phyloP scores from a whole-genome alignment of 257 asterid genomes.

The Nicotiana knightiana region DNA sequence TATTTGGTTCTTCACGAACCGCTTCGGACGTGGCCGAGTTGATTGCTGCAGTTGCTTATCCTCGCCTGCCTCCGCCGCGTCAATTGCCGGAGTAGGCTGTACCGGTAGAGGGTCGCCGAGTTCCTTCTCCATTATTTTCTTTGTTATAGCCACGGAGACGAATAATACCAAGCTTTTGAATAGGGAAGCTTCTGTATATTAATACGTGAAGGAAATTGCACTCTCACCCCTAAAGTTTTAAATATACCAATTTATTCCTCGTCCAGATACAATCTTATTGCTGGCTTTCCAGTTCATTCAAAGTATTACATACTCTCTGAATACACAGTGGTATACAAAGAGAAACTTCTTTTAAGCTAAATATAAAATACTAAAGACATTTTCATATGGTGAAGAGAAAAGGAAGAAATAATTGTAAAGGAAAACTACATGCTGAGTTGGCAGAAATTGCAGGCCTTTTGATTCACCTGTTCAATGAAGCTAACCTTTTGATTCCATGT shows the following conservation, averaged over 20 bases:
- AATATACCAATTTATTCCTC: too few species aligned
- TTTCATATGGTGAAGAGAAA: too few species aligned
- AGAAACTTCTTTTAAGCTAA: too few species aligned
- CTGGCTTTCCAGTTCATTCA: too few species aligned
- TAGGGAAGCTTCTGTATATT: not conserved
- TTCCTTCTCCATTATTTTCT: not conserved
- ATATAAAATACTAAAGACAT: too few species aligned
- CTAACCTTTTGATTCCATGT: not conserved
- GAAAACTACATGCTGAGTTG: too few species aligned
- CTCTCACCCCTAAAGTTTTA: not conserved
- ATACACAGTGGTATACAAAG: too few species aligned
- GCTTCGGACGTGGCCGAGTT: conserved; percentile 50
- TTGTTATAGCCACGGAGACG: not conserved
- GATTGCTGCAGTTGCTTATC: not conserved
- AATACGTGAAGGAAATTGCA: not conserved
- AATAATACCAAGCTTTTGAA: not conserved
- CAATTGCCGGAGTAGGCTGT: not conserved
- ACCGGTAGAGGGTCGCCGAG: not conserved
- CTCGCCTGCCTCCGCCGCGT: not conserved
- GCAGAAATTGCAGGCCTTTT: too few species aligned
- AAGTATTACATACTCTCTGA: too few species aligned
- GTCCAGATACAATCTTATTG: too few species aligned
- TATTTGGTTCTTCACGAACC: conserved; percentile 74
- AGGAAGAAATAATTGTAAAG: too few species aligned
- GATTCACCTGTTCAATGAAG: not conserved